phyloP scores from a whole-genome alignment of 2,329 filamentous ascomycete genomes.

The Colletotrichum sojae region DNA sequence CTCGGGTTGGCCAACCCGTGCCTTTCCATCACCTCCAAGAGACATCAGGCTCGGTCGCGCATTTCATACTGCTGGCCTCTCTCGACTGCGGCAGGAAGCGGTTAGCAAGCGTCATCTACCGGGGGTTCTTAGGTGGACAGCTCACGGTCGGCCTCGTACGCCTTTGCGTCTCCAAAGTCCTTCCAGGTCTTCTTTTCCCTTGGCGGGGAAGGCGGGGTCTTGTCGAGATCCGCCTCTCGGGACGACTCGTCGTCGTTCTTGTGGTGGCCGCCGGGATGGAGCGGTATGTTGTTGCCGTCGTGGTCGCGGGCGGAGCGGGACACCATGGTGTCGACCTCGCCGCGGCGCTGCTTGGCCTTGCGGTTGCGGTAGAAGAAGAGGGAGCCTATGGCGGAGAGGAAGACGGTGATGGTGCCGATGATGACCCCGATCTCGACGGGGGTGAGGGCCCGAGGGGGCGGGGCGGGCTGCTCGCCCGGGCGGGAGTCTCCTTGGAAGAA shows the following conservation, averaged over 20 bases:
- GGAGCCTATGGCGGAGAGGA: conserved; percentile 43
- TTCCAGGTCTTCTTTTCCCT: conserved; percentile 25
- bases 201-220: conserved; percentile 1
- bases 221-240: conserved; percentile 10
- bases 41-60: neutral
- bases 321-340: neutral
- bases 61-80: conserved; percentile 29
- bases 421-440: conserved; percentile 48
- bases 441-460: conserved; percentile 42
- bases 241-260: conserved; percentile 19
- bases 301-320: too few species aligned
- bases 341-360: conserved; percentile 31
- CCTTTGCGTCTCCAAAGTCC: conserved; percentile 4
- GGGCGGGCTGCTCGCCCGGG: conserved; percentile 30
- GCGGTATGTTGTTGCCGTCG: conserved; percentile 12
- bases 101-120: neutral
- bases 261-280: conserved; percentile 5
- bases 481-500: conserved; percentile 40
- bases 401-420: conserved; percentile 44
- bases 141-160: conserved; percentile 22
- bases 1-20: neutral
- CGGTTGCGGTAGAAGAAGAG: conserved; percentile 45
- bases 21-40: neutral
- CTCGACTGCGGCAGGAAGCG: neutral
- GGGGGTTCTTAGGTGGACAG: neutral